A percentile compares a stretch with the other conserved stretches of the same genome.
phyloP scores from a whole-genome alignment of 306 rosid genomes.

The Gleditsia sinensis region DNA sequence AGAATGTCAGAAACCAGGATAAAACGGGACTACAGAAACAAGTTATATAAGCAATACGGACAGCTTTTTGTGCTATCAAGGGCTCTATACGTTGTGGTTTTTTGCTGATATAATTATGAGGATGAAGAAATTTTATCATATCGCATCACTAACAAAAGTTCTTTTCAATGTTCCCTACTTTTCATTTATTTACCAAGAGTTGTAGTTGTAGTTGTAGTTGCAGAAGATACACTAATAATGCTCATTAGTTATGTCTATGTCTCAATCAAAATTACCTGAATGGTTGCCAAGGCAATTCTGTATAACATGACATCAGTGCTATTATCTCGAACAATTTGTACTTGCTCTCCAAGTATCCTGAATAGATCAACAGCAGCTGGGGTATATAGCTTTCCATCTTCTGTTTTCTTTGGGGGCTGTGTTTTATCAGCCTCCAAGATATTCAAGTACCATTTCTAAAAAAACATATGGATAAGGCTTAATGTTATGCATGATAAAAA shows the following conservation, averaged over 20 bases:
- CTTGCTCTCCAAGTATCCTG: constrained; percentile 98
- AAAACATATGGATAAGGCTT: constrained; percentile 32
- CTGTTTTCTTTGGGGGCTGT: constrained; percentile 95
- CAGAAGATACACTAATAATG: constrained; percentile 9
- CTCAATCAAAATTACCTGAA: constrained; percentile 65
- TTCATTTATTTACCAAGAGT: constrained; percentile 11
- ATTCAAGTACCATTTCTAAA: constrained; percentile 97
- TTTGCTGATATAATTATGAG: background rate
- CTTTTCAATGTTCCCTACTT: constrained; percentile 11
- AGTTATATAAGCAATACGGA: constrained; percentile 23
- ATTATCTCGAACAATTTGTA: constrained; percentile 96
- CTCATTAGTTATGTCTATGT: constrained; percentile 15
- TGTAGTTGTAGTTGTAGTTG: background rate
- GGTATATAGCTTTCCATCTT: constrained; percentile 94
- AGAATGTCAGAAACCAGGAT: constrained; percentile 4
- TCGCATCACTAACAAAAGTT: constrained; percentile 7
- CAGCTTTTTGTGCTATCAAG: constrained; percentile 1
- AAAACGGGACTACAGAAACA: background rate
- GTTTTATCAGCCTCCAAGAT: constrained; percentile 95
- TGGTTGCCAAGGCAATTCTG: constrained; percentile 91
- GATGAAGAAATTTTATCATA: constrained; percentile 24
- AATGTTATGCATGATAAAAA: constrained; percentile 24
- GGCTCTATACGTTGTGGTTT: background rate
- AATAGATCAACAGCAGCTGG: constrained; percentile 99
- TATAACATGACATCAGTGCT: constrained; percentile 96